A percentile compares a stretch with the other conserved stretches of the same genome.
Conservation (phyloP, 2,329 filamentous ascomycete species). For the Trichoderma gracile region DNA sequence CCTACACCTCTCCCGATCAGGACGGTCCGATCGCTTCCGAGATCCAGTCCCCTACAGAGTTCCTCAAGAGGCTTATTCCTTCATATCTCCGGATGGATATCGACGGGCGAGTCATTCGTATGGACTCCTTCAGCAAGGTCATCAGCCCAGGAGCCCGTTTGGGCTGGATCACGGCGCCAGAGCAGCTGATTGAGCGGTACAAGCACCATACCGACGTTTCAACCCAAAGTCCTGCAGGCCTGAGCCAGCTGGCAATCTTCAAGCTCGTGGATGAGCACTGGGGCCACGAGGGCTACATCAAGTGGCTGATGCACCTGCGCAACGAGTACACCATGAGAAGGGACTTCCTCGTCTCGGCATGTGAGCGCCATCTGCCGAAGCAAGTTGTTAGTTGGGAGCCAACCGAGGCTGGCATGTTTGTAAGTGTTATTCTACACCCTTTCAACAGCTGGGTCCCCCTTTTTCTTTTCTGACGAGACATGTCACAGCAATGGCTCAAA, state of each 20-base stretch:
- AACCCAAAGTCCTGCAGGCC: conserved; percentile 13
- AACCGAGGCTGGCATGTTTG: conserved; percentile 19
- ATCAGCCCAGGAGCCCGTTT: conserved; percentile 86
- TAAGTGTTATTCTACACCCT: background rate
- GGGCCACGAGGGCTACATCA: conserved; percentile 10
- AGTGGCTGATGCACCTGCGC: conserved; percentile 19
- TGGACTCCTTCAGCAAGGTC: conserved; percentile 94
- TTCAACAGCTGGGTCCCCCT: background rate
- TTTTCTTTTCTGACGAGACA: background rate
- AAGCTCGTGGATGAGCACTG: conserved; percentile 21
- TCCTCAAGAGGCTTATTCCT: conserved; percentile 79
- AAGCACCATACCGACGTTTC: conserved; percentile 13
- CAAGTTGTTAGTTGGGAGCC: conserved; percentile 15
- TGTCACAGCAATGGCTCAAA: conserved; percentile 17
- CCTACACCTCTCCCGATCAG: conserved; percentile 61
- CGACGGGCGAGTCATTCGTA: conserved; percentile 82
- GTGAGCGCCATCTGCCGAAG: conserved; percentile 2
- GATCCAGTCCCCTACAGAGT: conserved; percentile 61
- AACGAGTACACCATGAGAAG: conserved; percentile 1
- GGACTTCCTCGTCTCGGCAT: conserved; percentile 14
- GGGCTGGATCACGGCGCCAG: conserved; percentile 77
- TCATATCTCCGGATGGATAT: conserved; percentile 80
- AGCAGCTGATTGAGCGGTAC: conserved; percentile 11
- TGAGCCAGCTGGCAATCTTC: conserved; percentile 12
- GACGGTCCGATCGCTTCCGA: conserved; percentile 48